Conservation (phyloP, 257 asterid genomes). For the Lantana camara region DNA sequence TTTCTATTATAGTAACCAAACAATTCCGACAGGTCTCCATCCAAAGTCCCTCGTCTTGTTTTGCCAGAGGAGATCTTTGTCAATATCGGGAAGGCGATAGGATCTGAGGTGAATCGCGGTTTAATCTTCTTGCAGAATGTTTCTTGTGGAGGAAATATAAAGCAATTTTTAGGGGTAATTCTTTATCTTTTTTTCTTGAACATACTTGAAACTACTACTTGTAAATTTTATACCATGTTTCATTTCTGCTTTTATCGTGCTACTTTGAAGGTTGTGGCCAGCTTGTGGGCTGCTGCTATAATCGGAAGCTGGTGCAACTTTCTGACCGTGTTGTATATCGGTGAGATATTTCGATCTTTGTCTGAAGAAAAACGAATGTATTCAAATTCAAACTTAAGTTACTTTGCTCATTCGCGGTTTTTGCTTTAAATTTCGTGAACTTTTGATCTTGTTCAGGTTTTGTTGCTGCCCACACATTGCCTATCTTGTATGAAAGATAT, state of each 20-base stretch:
- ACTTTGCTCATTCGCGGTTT: too few relatives aligned
- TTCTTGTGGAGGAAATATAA: conserved; percentile 54
- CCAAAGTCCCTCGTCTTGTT: conserved; percentile 54
- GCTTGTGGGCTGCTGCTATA: conserved; percentile 74
- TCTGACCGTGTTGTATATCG: conserved; percentile 67
- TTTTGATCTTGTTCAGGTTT: conserved; percentile 47
- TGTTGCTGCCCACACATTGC: conserved; percentile 81
- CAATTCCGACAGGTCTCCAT: conserved; percentile 45
- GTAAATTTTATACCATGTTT: background rate
- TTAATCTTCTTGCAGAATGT: conserved; percentile 55
- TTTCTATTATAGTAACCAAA: background rate
- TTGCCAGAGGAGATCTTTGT: conserved; percentile 51
- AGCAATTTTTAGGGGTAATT: conserved; percentile 56
- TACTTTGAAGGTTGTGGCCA: conserved; percentile 55
- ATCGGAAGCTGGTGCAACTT: conserved; percentile 95
- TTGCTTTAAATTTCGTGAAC: background rate
- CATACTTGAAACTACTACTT: background rate
- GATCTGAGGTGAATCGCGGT: conserved; percentile 50
- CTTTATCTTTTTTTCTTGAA: background rate
- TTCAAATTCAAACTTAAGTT: too few relatives aligned
- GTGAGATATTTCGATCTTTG: conserved; percentile 33
- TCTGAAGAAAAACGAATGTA: too few relatives aligned
- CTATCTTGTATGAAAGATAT: conserved; percentile 75
- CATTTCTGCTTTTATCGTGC: background rate
- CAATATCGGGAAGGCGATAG: conserved; percentile 50